Evolutionary conservation across 495 filamentous ascomycete species (phyloP), one percentile per base, ranked within the genome.

Genomic region (Podospora conica): DNA sequence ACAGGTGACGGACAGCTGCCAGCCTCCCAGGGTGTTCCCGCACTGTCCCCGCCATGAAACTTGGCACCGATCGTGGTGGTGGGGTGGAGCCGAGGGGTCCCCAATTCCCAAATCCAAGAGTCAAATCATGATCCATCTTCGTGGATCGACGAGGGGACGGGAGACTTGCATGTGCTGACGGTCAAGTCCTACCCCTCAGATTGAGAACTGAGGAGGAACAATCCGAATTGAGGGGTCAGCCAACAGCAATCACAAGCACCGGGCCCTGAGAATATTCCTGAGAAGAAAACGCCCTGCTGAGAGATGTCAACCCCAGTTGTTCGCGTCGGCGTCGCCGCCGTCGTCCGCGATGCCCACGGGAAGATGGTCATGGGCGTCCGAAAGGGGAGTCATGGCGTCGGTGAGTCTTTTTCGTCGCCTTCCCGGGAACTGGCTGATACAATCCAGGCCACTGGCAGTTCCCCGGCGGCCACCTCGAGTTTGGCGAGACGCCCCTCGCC

Each of bases 401-500:
- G 79, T 80, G 66, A 61, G 74, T 71, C 3, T 18, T 27, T 54
- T 24, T 48, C 61, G n/a, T 56, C 21, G 10, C 12, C 8, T 20
- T 29, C 28, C 8, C 27, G 6, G 20, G 20, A 4, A 59, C 21
- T 23, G 22, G 18, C 9, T 18, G 29, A n/a, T 10, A n/a, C 28
- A 24, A 10, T 28, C 4, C 15, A 82, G 88, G 85, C 2, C 84
- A 85, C 8, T 87, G 80, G 80, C 85, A 84, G 27, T 79, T 88
- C 18, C 87, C 89, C 4, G 89, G 89, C 55, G 89, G 89, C 4
- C 88, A 91, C 60, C 83, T 91, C 22, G 88, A 91, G 53, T 80
- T 83, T 64, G 85, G 85, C 55, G 89, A 91, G 69, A 75, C 76
- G 2, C 80, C 82, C 56, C 80, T 85, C 53, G 74, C 66, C 0